A percentile compares a stretch with the other conserved stretches of the same genome.
These are phyloP conservation scores for Mucor lusitanicus DNA, from an alignment of 371 early-diverging fungal species.

Conservation along the genomic window DNA sequence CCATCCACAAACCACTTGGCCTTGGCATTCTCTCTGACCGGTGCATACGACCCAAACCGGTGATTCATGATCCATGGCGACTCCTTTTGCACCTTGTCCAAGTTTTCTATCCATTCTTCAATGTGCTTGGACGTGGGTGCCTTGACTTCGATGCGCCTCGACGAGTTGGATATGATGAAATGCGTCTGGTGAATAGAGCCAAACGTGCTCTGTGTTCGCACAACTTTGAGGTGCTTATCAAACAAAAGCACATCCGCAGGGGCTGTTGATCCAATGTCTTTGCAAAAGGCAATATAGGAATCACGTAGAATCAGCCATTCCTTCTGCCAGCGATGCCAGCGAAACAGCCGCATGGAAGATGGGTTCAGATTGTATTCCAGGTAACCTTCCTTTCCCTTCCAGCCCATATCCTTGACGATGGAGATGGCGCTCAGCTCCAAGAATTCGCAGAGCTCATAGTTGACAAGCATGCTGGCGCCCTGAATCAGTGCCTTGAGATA, in stretches of 20 bases:
- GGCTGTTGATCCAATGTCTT: slow-evolving; percentile 41
- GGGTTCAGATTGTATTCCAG: slow-evolving; percentile 53
- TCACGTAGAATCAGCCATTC: slow-evolving; percentile 70
- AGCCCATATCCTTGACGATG: slow-evolving; percentile 73
- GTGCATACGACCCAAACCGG: slow-evolving; percentile 80
- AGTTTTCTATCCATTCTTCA: slow-evolving; percentile 62
- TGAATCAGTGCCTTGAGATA: slow-evolving; percentile 65
- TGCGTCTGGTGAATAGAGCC: slow-evolving; percentile 48
- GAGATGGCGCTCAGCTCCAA: slow-evolving; percentile 75
- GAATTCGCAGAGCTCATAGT: slow-evolving; percentile 76
- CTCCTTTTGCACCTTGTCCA: slow-evolving; percentile 55
- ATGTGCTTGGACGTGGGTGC: slow-evolving; percentile 62
- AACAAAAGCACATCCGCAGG: slow-evolving; percentile 74
- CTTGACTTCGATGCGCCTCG: slow-evolving; percentile 65
- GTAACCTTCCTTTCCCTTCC: slow-evolving; percentile 87
- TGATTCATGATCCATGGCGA: slow-evolving; percentile 72
- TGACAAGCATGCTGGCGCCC: slow-evolving; percentile 51
- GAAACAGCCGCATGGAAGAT: slow-evolving; percentile 20
- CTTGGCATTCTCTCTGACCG: slow-evolving; percentile 65
- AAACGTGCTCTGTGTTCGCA: slow-evolving; percentile 11
- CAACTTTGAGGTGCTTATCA: slow-evolving; percentile 62
- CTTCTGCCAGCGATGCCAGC: slow-evolving; percentile 52
- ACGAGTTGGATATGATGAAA: slow-evolving; percentile 47
- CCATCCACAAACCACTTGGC: slow-evolving; percentile 85
- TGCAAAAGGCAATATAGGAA: slow-evolving; percentile 58